A percentile compares a stretch with the other conserved stretches of the same genome.
phyloP scores from a whole-genome alignment of 1,284 basidiomycete genomes.

The Quambalaria eucalypti region DNA sequence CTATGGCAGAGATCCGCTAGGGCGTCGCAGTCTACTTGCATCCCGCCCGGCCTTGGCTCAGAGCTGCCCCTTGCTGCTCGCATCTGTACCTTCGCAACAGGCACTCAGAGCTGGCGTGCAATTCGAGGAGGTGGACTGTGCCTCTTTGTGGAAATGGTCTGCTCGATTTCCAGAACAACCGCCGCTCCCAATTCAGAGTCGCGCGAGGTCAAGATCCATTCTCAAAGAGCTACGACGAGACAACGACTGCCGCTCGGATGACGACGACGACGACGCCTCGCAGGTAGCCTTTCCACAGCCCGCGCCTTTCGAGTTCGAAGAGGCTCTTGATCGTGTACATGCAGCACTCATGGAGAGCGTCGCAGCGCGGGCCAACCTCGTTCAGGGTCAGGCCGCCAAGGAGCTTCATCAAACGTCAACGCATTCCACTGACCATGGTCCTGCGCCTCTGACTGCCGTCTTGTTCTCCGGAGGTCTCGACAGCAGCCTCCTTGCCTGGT shows the following conservation, averaged over 20 bases:
- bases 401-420: background rate
- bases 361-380: slow-evolving; percentile 49
- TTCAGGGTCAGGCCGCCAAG: slow-evolving; percentile 27
- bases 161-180: background rate
- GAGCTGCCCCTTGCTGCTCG: slow-evolving; percentile 54
- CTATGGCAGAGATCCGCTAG: slow-evolving; percentile 80
- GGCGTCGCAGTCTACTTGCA: slow-evolving; percentile 75
- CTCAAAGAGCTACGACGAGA: background rate
- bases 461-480: slow-evolving; percentile 96
- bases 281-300: too few relatives aligned
- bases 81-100: slow-evolving; percentile 59
- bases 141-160: slow-evolving; percentile 51
- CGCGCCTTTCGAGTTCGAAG: slow-evolving; percentile 1
- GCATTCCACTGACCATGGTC: slow-evolving; percentile 9
- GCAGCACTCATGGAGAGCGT: slow-evolving; percentile 48
- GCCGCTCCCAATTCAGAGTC: background rate
- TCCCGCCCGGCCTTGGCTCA: slow-evolving; percentile 53
- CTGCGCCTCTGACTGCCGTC: slow-evolving; percentile 59
- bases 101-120: slow-evolving; percentile 51
- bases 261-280: background rate
- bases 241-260: background rate
- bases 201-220: background rate
- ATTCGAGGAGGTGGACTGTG: slow-evolving; percentile 61
- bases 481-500: slow-evolving; percentile 69
- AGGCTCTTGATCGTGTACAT: slow-evolving; percentile 44